Evolutionary conservation across 108 stramenopile genomes (phyloP).

Genomic region (Parmales sp.): DNA sequence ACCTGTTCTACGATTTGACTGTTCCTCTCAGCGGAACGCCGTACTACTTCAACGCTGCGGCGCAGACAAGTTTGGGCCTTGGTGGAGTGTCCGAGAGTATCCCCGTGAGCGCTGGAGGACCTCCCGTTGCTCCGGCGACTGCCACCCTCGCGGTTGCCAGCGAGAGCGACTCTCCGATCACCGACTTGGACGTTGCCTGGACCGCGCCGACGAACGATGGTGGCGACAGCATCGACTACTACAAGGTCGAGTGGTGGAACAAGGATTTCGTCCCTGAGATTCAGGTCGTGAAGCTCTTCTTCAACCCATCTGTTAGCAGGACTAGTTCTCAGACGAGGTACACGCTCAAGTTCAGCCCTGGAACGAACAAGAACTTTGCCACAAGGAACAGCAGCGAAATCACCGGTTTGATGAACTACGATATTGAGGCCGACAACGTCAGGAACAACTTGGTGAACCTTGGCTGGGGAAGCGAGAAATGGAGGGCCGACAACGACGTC

Average conservation of each 20-base stretch:
- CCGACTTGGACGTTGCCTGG: constrained; percentile 42
- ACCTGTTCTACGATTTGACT: constrained; percentile 23
- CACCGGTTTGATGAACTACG: constrained; percentile 39
- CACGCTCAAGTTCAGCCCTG: constrained; percentile 39
- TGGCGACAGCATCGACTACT: constrained; percentile 34
- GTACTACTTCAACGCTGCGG: constrained; percentile 51
- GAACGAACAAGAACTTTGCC: constrained; percentile 26
- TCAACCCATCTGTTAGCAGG: too few species aligned
- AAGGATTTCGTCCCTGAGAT: constrained; percentile 38
- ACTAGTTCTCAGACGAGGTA: constrained; percentile 31
- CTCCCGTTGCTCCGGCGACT: constrained; percentile 21
- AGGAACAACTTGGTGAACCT: constrained; percentile 47
- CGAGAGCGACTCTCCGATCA: constrained; percentile 26
- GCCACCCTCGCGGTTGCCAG: constrained; percentile 12
- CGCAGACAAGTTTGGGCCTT: constrained; percentile 44
- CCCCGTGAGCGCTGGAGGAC: constrained; percentile 22
- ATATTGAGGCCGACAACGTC: constrained; percentile 37
- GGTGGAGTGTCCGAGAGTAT: constrained; percentile 25
- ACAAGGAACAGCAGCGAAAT: background rate
- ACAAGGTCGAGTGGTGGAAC: constrained; percentile 52
- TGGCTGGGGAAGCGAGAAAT: constrained; percentile 36
- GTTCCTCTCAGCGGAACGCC: constrained; percentile 30
- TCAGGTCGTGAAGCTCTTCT: constrained; percentile 35
- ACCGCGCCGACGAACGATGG: constrained; percentile 14
- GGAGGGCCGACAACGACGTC: constrained; percentile 19